Conservation (phyloP, 2,329 filamentous ascomycete species). For the Penicillium sp. region DNA sequence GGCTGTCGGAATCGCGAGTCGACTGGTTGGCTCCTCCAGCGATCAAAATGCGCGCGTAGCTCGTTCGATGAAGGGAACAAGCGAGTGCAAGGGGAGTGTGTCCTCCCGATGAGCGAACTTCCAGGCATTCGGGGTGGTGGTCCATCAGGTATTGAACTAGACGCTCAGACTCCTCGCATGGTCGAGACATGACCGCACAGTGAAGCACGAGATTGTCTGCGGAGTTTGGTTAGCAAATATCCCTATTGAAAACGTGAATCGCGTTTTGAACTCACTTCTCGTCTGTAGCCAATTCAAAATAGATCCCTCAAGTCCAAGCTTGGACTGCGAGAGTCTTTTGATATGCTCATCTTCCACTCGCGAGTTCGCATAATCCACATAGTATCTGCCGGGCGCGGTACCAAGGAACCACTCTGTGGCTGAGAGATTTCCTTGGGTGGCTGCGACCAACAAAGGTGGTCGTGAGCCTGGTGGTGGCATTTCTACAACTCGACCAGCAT, state of each 20-base stretch:
- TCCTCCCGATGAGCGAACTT: slow-evolving; percentile 52
- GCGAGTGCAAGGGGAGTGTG: slow-evolving; percentile 70
- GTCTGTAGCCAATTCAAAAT: slow-evolving; percentile 52
- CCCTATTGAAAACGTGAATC: background rate
- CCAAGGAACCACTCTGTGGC: slow-evolving; percentile 76
- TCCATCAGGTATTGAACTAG: slow-evolving; percentile 68
- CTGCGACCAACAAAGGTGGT: slow-evolving; percentile 36
- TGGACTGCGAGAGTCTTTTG: slow-evolving; percentile 59
- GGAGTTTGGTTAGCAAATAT: too few species aligned
- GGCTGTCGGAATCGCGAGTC: slow-evolving; percentile 58
- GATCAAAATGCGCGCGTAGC: slow-evolving; percentile 59
- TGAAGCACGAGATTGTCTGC: slow-evolving; percentile 60
- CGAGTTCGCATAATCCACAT: slow-evolving; percentile 66
- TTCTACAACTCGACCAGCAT: slow-evolving; percentile 51
- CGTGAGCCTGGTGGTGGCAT: background rate
- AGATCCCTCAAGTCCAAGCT: slow-evolving; percentile 64
- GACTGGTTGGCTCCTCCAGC: slow-evolving; percentile 70
- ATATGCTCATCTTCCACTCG: slow-evolving; percentile 64
- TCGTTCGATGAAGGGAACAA: slow-evolving; percentile 47
- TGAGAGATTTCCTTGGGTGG: slow-evolving; percentile 57
- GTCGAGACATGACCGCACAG: slow-evolving; percentile 57
- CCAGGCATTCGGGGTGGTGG: slow-evolving; percentile 61
- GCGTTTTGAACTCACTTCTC: slow-evolving; percentile 50
- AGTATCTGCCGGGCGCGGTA: slow-evolving; percentile 66
- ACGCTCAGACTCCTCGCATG: slow-evolving; percentile 46